Percentiles rank a stretch among this genome's conserved stretches.
phyloP scores from a whole-genome alignment of 306 rosid genomes.

The Herpetospermum pedunculosum region DNA sequence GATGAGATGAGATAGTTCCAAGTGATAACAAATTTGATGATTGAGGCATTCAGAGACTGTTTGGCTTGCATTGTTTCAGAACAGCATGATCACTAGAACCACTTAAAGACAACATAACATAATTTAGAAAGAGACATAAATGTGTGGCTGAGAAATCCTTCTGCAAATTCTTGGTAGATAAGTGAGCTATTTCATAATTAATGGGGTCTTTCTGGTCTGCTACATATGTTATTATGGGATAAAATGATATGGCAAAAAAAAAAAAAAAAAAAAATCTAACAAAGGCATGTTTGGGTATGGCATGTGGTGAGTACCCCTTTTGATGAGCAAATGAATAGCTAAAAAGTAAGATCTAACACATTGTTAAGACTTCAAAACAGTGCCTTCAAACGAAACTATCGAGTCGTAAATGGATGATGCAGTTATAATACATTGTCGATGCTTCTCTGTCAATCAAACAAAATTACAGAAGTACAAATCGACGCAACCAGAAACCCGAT shows the following conservation, averaged over 20 bases:
- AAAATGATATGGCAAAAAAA: neutral
- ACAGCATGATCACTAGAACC: neutral
- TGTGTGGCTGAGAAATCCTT: neutral
- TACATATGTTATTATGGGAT: neutral
- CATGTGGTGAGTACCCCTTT: neutral
- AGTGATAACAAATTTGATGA: slow-evolving; percentile 5
- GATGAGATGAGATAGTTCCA: neutral
- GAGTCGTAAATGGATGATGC: neutral
- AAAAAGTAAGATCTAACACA: neutral
- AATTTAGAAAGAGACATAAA: neutral
- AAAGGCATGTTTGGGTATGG: neutral
- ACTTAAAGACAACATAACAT: neutral
- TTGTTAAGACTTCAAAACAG: neutral
- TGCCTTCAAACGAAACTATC: neutral
- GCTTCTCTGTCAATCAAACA: slow-evolving; percentile 1
- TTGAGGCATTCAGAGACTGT: neutral
- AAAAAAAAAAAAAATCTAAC: neutral
- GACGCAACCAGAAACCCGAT: neutral
- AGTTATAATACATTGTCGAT: slow-evolving; percentile 6
- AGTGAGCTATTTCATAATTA: neutral
- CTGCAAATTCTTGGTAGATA: neutral
- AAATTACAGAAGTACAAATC: slow-evolving; percentile 1
- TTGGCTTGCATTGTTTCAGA: neutral
- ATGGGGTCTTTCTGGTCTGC: neutral
- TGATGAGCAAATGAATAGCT: neutral